phyloP scores from a whole-genome alignment of 2,329 filamentous ascomycete genomes.

The Blastomyces gilchristii region DNA sequence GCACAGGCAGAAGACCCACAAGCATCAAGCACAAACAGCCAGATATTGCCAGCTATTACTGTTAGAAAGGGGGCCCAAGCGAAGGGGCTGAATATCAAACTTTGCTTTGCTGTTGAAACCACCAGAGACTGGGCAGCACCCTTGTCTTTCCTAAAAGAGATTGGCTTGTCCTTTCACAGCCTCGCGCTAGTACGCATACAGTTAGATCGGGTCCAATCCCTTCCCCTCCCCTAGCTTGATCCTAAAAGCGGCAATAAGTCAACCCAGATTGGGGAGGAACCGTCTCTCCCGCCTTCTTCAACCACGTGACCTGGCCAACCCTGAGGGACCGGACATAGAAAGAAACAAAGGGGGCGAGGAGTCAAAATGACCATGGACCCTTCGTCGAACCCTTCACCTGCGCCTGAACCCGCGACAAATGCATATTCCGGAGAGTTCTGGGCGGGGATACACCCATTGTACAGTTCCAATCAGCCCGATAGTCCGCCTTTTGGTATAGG shows the following conservation, averaged over 20 bases:
- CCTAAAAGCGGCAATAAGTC: slow-evolving; percentile 8
- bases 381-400: slow-evolving; percentile 19
- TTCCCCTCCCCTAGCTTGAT: too few species aligned
- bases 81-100: slow-evolving; percentile 3
- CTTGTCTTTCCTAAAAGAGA: slow-evolving; percentile 1
- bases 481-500: slow-evolving; percentile 26
- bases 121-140: neutral
- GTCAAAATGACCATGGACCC: slow-evolving; percentile 25
- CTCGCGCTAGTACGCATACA: slow-evolving; percentile 3
- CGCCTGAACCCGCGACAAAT: slow-evolving; percentile 19
- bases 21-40: neutral
- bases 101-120: slow-evolving; percentile 1
- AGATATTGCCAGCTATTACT: neutral
- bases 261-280: neutral
- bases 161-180: neutral
- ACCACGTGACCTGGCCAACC: slow-evolving; percentile 8
- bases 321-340: neutral
- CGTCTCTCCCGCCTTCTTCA: neutral
- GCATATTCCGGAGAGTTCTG: slow-evolving; percentile 30
- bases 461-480: slow-evolving; percentile 18
- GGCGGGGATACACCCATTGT: slow-evolving; percentile 28
- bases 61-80: too few species aligned
- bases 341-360: neutral
- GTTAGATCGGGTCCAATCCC: neutral
- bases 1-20: neutral